Base-by-base conservation (phyloP, 148 eudicot species). In the Silene uniflora region DNA sequence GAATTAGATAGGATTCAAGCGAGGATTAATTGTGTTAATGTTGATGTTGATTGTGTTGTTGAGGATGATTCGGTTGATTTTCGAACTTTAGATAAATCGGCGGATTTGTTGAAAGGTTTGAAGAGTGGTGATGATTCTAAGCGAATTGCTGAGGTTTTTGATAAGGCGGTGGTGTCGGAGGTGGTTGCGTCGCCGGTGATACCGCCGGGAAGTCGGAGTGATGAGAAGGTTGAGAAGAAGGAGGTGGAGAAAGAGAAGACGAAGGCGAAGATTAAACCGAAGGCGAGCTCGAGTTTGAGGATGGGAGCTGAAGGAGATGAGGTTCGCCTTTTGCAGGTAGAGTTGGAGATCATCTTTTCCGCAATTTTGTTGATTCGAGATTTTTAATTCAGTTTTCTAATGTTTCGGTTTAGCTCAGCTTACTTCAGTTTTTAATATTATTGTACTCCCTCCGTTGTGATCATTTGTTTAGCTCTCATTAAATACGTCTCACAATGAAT, bases 231-330 rank as follows among this genome's bases (percentile, higher is more conserved):
- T 32, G 35, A 32, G 35, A 32, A 32, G 4, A 32, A 32, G 35
- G 69, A 44, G 10, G 75, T 56, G 59, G 71, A 49, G 23, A 23
- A 32, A 32, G 44, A 71, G 82, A 59, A 76, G 39, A 71, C 73
- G 75, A 8, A 19, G n/a, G n/a, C n/a, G n/a, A n/a, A n/a, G 54
- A 67, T 35, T 19, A 76, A 80, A 62, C 14, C 60, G 29, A 71
- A 18, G 67, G 17, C 42, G 80, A 78, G 65, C 74, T 74, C 58
- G 77, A 68, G 58, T 13, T 79, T 91, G 89, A 88, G 86, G 81
- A 80, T 32, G 73, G 93, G 97, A 77, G 81, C 91, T 1, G 91
- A 89, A 87, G 98, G 98, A 32, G 93, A 89, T 46, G 87, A 91
- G 58, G 98, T 91, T 64, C 89, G 70, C 55, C 79, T 46, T 58